Base-by-base conservation (phyloP, 768 basidiomycete genomes). In the Boletus subparvulus region DNA sequence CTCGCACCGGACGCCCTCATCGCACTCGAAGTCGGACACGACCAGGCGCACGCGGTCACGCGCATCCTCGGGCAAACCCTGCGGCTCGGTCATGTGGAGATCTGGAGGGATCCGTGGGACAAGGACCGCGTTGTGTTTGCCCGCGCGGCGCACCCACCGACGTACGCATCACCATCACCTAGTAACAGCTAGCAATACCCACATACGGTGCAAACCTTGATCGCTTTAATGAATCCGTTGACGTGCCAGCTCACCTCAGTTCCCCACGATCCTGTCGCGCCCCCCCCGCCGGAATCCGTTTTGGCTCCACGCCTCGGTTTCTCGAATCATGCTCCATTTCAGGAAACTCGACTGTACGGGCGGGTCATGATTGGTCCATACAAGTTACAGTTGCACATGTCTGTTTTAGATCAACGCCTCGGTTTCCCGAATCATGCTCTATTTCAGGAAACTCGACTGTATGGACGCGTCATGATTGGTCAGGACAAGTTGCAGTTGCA, bases 31-130 rank as follows among this genome's bases (percentile, higher is more conserved):
- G 84, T 94, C 30, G 94, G 92, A 4, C 76, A 83, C 32, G 76
- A 78, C 13, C 93, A 95, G 74, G 90, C 87, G 16, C 65, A 72
- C 3, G 78, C 73, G 2, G 92, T 95, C 19, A 68, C 79, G 53
- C 62, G 65, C 2, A 83, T 95, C 48, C 75, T 94, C 62, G 72
- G 69, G 52, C 54, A 70, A 16, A 75, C 75, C n/a, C 68, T 90
- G 45, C 64, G 62, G 0, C 48, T 59, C 65, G 71, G 36, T 79
- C 83, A 6, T 81, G 39, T 55, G 2, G 60, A 88, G 65, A 80
- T 90, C 37, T 94, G 92, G 92, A 69, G 70, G 57, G 94, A 95
- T 72, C 88, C 86, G 58, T 95, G 86, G 86, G 84, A 83, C 46
- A 83, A 81, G 61, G 79, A 86, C 56, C 82, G 93, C 59, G 84